A percentile compares a stretch with the other conserved stretches of the same genome.
Conservation (phyloP, 139 green algal species). For the Ettlia oleoabundans region DNA sequence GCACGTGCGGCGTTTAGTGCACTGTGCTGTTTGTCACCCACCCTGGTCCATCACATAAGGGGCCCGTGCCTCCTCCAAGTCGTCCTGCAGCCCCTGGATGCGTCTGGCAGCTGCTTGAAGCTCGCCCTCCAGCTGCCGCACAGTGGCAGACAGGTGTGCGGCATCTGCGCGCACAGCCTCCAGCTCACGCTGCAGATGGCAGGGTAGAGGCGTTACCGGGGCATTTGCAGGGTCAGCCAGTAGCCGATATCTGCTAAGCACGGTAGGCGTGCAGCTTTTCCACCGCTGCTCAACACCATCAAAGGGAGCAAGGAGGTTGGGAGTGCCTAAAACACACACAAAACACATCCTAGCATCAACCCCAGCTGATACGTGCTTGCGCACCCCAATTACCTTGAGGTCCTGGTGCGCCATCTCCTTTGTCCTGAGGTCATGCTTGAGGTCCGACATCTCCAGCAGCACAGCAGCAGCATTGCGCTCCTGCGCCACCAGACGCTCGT, state of each 20-base stretch:
- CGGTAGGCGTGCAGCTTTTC: no score
- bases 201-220: background rate
- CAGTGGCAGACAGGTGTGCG: background rate
- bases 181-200: slow-evolving; percentile 7
- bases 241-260: no score
- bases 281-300: no score
- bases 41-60: background rate
- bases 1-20: no score
- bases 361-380: no score
- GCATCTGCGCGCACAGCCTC: slow-evolving; percentile 7
- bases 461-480: background rate
- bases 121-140: slow-evolving; percentile 5
- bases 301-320: no score
- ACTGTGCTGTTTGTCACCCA: no score
- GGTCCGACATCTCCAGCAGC: background rate
- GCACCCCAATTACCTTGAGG: background rate
- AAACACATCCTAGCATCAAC: background rate
- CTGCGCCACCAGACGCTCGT: slow-evolving; percentile 20
- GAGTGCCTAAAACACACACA: no score
- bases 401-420: slow-evolving; percentile 28
- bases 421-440: slow-evolving; percentile 12
- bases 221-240: background rate
- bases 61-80: slow-evolving; percentile 26
- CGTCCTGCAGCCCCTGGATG: background rate
- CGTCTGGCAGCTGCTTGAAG: background rate